phyloP scores from a whole-genome alignment of 306 rosid genomes.

The Begonia fuchsioides region DNA sequence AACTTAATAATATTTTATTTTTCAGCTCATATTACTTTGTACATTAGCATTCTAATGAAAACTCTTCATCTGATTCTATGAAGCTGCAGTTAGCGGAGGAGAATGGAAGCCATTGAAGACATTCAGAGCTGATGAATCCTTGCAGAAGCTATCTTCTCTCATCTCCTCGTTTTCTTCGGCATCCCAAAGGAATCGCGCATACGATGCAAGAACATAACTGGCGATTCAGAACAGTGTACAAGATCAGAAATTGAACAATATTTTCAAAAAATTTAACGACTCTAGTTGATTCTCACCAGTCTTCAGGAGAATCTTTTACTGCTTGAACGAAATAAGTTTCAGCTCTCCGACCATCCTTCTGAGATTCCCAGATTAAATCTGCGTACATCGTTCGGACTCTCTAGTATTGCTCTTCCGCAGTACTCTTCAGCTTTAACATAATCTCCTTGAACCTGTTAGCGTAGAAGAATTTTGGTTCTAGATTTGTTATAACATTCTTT shows the following conservation, averaged over 20 bases:
- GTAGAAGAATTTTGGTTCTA: background rate
- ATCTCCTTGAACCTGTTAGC: slow-evolving; percentile 41
- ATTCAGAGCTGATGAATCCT: slow-evolving; percentile 12
- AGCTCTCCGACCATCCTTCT: slow-evolving; percentile 67
- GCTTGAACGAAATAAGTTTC: slow-evolving; percentile 58
- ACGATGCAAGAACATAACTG: slow-evolving; percentile 75
- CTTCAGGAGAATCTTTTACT: slow-evolving; percentile 58
- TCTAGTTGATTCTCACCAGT: slow-evolving; percentile 27
- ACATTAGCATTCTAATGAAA: no score
- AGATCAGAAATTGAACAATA: background rate
- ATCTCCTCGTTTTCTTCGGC: slow-evolving; percentile 33
- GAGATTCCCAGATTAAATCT: slow-evolving; percentile 59
- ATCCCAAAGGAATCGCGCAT: slow-evolving; percentile 83
- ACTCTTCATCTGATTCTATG: slow-evolving; percentile 10
- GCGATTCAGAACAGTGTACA: slow-evolving; percentile 12
- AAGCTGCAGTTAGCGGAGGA: slow-evolving; percentile 37
- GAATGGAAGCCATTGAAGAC: slow-evolving; percentile 24
- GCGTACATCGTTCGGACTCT: slow-evolving; percentile 67
- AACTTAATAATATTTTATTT: no score
- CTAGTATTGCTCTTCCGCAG: slow-evolving; percentile 75
- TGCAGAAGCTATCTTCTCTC: slow-evolving; percentile 8
- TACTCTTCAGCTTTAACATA: slow-evolving; percentile 68
- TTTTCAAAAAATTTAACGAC: background rate
- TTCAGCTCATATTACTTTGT: no score
- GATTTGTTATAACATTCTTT: background rate